phyloP scores from a whole-genome alignment of 305 asterid genomes.

The Fraxinus dipetala region DNA sequence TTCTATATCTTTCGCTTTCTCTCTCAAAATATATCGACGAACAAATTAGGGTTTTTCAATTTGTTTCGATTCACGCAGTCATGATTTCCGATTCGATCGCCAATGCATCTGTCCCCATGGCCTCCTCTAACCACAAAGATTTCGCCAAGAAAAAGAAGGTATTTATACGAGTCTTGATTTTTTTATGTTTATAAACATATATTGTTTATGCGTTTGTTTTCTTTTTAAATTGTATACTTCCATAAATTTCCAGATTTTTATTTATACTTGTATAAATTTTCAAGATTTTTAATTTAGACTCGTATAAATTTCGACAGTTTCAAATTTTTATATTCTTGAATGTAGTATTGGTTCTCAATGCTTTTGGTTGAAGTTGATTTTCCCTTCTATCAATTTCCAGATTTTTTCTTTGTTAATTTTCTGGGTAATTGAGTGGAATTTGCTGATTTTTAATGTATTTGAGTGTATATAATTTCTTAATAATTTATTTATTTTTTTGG shows the following conservation, averaged over 20 bases:
- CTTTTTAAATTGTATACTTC: neutral
- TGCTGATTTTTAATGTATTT: neutral
- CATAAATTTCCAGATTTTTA: neutral
- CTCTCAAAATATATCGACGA: conserved; percentile 15
- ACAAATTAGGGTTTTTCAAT: conserved; percentile 19
- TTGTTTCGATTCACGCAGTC: conserved; percentile 24
- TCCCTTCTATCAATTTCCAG: neutral
- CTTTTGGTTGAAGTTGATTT: neutral
- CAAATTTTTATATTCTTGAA: neutral
- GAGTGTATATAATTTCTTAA: neutral
- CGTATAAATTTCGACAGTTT: neutral
- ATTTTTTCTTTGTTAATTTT: neutral
- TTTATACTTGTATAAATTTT: neutral
- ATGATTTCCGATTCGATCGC: conserved; percentile 52
- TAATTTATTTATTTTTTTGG: neutral
- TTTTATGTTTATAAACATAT: neutral
- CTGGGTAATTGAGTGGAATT: neutral
- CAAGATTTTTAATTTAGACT: neutral
- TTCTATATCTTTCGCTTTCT: conserved; percentile 8
- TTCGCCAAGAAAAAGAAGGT: conserved; percentile 59
- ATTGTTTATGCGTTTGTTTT: neutral
- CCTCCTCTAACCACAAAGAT: conserved; percentile 40
- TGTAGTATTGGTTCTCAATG: neutral
- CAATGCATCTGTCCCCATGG: conserved; percentile 35
- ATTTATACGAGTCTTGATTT: neutral